A percentile compares a stretch with the other conserved stretches of the same genome.
Conservation (phyloP, 2,329 filamentous ascomycete species). For the Graphilbum sp. region DNA sequence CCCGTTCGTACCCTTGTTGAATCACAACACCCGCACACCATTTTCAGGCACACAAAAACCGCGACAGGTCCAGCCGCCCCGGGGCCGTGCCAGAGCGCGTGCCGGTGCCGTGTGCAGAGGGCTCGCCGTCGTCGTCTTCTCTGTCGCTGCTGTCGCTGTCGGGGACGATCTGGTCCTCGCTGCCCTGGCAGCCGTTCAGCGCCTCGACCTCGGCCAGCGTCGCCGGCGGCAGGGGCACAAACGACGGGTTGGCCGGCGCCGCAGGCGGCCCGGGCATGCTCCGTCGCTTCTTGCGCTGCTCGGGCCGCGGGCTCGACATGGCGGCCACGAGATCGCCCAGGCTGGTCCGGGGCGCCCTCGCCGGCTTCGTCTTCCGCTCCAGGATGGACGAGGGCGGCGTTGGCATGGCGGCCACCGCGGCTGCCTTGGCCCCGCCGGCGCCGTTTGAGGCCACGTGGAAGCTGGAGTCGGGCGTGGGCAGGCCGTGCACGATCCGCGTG, state of each 20-base stretch:
- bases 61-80: constrained; percentile 28
- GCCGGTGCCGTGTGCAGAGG: no score
- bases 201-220: constrained; percentile 36
- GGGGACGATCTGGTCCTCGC: constrained; percentile 39
- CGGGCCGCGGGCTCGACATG: background rate
- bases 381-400: background rate
- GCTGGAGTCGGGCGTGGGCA: constrained; percentile 20
- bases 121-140: no score
- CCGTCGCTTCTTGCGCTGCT: constrained; percentile 8
- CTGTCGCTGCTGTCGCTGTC: constrained; percentile 23
- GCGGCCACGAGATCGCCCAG: constrained; percentile 6
- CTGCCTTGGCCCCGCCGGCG: no score
- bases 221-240: constrained; percentile 37
- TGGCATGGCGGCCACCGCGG: background rate
- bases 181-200: constrained; percentile 30
- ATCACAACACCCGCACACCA: no score
- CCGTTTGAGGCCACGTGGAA: constrained; percentile 1
- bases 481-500: constrained; percentile 22
- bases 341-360: constrained; percentile 3
- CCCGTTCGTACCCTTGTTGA: no score
- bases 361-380: background rate
- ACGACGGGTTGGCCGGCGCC: constrained; percentile 31
- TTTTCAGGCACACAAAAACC: constrained; percentile 27
- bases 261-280: constrained; percentile 1
- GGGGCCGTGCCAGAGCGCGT: no score